Evolutionary conservation across 805 yeast genomes (phyloP).

Genomic region (Schwanniomyces pseudopolymorphus): DNA sequence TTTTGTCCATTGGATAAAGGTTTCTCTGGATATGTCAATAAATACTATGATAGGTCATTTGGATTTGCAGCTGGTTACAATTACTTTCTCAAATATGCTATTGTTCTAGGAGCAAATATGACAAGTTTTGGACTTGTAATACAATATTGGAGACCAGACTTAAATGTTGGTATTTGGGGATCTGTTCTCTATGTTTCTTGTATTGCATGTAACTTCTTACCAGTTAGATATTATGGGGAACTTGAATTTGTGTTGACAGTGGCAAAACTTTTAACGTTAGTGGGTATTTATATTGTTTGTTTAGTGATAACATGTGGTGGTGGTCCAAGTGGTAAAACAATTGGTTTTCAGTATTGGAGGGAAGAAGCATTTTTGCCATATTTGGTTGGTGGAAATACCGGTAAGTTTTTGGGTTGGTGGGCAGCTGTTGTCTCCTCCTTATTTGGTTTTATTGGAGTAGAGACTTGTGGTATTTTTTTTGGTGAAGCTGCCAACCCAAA

Average conservation of each 20-base stretch:
- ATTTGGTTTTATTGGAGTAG: slow-evolving; percentile 16
- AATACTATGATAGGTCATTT: slow-evolving; percentile 58
- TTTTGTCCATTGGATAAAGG: slow-evolving; percentile 65
- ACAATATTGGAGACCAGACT: slow-evolving; percentile 7
- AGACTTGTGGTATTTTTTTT: slow-evolving; percentile 6
- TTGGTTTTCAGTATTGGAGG: slow-evolving; percentile 8
- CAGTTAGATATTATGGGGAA: slow-evolving; percentile 8
- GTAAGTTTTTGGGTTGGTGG: slow-evolving; percentile 36
- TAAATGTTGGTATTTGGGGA: slow-evolving; percentile 8
- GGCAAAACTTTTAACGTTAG: slow-evolving; percentile 1
- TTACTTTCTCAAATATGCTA: slow-evolving; percentile 15
- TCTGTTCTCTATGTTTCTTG: slow-evolving; percentile 4
- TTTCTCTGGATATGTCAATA: slow-evolving; percentile 56
- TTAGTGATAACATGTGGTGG: slow-evolving; percentile 4
- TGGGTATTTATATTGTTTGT: slow-evolving; percentile 3
- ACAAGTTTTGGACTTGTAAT: slow-evolving; percentile 5
- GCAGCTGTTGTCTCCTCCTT: slow-evolving; percentile 38
- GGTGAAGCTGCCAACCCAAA: slow-evolving; percentile 19
- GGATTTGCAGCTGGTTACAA: slow-evolving; percentile 47
- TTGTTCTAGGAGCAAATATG: slow-evolving; percentile 2
- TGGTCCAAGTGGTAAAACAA: slow-evolving; percentile 3
- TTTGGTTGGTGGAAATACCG: slow-evolving; percentile 14
- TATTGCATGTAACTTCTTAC: slow-evolving; percentile 3
- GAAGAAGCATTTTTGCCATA: slow-evolving; percentile 2
- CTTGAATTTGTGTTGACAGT: slow-evolving; percentile 6